Evolutionary conservation across 768 basidiomycete species (phyloP).

Genomic region (Gloeopeniophorella convolvens): DNA sequence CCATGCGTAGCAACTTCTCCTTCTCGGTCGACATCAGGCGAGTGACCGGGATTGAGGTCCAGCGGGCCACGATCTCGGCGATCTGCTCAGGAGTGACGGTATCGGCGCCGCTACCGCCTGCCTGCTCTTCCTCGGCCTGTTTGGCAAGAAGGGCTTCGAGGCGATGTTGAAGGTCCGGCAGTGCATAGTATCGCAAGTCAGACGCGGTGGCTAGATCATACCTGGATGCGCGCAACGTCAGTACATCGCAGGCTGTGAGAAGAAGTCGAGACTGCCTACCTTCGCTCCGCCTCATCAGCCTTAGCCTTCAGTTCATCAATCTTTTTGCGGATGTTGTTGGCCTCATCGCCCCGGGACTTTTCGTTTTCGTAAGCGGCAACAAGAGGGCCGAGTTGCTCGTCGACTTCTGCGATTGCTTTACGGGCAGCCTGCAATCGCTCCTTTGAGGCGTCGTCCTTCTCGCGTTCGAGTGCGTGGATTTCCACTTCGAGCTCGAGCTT

Average conservation of each 20-base stretch:
- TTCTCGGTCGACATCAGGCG: conserved; percentile 82
- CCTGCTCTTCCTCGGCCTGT: conserved; percentile 65
- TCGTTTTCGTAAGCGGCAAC: conserved; percentile 84
- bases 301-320: conserved; percentile 91
- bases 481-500: conserved; percentile 92
- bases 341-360: conserved; percentile 74
- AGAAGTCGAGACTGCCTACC: conserved; percentile 35
- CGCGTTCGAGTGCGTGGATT: conserved; percentile 88
- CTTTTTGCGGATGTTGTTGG: conserved; percentile 65
- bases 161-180: conserved; percentile 77
- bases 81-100: conserved; percentile 85
- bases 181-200: conserved; percentile 85
- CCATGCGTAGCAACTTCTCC: conserved; percentile 84
- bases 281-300: conserved; percentile 87
- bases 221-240: conserved; percentile 12
- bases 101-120: conserved; percentile 49
- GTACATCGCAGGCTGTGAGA: neutral
- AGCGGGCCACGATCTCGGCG: conserved; percentile 87
- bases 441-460: conserved; percentile 85
- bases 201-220: conserved; percentile 68
- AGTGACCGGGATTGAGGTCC: conserved; percentile 91
- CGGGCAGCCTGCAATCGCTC: conserved; percentile 69
- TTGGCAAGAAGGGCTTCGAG: conserved; percentile 67
- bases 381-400: conserved; percentile 78
- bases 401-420: conserved; percentile 76